Evolutionary conservation across 805 yeast genomes (phyloP), one percentile per base, ranked within the genome.

Genomic region (Candida loeiensis): DNA sequence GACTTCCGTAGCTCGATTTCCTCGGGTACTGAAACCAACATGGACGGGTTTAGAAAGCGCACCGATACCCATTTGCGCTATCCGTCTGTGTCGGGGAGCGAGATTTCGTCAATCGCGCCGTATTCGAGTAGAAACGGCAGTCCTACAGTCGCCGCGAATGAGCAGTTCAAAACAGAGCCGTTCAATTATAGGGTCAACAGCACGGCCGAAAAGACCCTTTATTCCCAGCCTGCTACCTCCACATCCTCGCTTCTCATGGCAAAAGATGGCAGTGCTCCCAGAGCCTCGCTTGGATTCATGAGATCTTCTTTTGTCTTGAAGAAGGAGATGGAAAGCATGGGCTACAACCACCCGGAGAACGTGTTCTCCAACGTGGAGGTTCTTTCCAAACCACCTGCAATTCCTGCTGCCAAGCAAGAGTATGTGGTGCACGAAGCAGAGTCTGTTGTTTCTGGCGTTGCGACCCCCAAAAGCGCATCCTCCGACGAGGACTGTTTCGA

Each of bases 271-370:
- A 28, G 39, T 22, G 39, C 43, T 22, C 43, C 38, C 18, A 28
- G 68, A 35, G 73, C 66, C 20, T 68, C 73, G 2, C 44, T 61
- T 36, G 74, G 74, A 0, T 69, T 69, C 48, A 69, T 69, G 73
- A 63, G 68, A 53, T 56, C 64, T 37, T 62, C 70, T 28, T 68
- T 62, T 48, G 54, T 69, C 13, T 63, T 69, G 54, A 65, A 65
- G 56, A 64, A 63, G 53, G 73, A 66, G 44, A 61, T 67, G 58
- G 61, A 58, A 36, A 50, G 52, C 12, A 41, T 54, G 37, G 69
- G 70, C 4, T 57, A 39, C 45, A 61, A 61, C 43, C 40, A 41
- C 13, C 61, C 66, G 9, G 69, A 63, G 41, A 61, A 61, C 45
- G 61, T 58, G n/a, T 36, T 46, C 18, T 16, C 11, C 24, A 21